Conservation (phyloP, 495 filamentous ascomycete genomes). For the Parachaetomium inaequale region DNA sequence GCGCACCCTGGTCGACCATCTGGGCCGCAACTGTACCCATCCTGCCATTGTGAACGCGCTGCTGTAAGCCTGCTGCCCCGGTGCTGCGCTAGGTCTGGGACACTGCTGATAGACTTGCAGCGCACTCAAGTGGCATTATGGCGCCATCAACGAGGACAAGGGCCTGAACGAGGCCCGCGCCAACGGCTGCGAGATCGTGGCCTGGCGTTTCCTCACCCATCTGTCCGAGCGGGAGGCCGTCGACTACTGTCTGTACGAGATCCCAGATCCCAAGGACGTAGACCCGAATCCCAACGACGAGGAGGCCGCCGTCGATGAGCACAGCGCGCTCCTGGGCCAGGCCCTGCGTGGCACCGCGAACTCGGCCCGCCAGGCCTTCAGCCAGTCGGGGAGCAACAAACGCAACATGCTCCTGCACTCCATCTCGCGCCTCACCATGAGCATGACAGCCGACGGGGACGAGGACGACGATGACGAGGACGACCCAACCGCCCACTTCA, state of each 20-base stretch:
- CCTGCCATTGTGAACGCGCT: constrained; percentile 72
- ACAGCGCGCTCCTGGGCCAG: constrained; percentile 36
- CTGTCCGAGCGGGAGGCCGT: constrained; percentile 77
- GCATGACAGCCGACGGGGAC: constrained; percentile 37
- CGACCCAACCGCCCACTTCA: constrained; percentile 63
- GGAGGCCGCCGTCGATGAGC: constrained; percentile 39
- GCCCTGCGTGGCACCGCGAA: constrained; percentile 21
- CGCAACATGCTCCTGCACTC: constrained; percentile 42
- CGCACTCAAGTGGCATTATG: constrained; percentile 78
- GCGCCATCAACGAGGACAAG: constrained; percentile 59
- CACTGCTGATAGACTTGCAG: constrained; percentile 40
- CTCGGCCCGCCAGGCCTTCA: constrained; percentile 18
- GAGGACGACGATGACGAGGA: constrained; percentile 45
- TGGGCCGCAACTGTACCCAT: constrained; percentile 64
- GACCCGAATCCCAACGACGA: constrained; percentile 29
- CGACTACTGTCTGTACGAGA: constrained; percentile 78
- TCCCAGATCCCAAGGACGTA: constrained; percentile 45
- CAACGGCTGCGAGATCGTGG: constrained; percentile 84
- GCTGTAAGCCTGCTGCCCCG: constrained; percentile 53
- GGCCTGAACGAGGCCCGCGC: constrained; percentile 73
- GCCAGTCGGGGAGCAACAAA: constrained; percentile 22
- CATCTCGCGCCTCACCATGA: constrained; percentile 46
- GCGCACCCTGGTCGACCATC: constrained; percentile 59
- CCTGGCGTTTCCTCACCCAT: constrained; percentile 80
- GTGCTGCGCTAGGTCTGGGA: not conserved